Percentiles rank a stretch among this genome's conserved stretches.
Evolutionary conservation across 176 grass and related monocot species (phyloP).

Genomic region (Triticum urartu): DNA sequence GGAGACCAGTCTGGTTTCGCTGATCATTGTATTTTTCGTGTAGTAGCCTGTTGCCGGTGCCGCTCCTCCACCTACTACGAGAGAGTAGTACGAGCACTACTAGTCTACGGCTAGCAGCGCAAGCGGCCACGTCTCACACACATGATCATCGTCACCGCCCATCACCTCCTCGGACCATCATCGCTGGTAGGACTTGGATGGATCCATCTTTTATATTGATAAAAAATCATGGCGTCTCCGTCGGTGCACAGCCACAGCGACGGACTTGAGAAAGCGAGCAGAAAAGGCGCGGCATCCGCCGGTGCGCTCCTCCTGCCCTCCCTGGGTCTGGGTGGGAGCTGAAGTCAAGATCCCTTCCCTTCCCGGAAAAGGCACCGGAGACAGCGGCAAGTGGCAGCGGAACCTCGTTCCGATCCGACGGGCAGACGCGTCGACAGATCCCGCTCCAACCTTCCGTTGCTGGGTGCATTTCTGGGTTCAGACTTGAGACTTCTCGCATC

Average conservation of each 20-base stretch:
- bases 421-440: neutral
- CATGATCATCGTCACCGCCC: neutral
- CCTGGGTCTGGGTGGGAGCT: no score
- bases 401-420: neutral
- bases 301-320: no score
- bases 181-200: neutral
- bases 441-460: neutral
- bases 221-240: constrained; percentile 24
- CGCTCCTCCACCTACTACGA: neutral
- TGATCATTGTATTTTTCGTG: neutral
- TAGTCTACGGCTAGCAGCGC: neutral
- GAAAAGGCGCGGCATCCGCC: neutral
- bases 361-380: neutral
- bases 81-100: neutral
- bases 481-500: neutral
- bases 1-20: no score
- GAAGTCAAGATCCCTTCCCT: neutral
- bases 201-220: no score
- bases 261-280: neutral
- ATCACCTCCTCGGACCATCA: neutral
- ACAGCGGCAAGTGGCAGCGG: no score
- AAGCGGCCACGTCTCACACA: neutral
- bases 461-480: neutral
- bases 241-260: constrained; percentile 14
- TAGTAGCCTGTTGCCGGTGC: neutral